Evolutionary conservation across 169 alveolate species (phyloP), one percentile per base, ranked within the genome.

Genomic region (Babesia ovata): DNA sequence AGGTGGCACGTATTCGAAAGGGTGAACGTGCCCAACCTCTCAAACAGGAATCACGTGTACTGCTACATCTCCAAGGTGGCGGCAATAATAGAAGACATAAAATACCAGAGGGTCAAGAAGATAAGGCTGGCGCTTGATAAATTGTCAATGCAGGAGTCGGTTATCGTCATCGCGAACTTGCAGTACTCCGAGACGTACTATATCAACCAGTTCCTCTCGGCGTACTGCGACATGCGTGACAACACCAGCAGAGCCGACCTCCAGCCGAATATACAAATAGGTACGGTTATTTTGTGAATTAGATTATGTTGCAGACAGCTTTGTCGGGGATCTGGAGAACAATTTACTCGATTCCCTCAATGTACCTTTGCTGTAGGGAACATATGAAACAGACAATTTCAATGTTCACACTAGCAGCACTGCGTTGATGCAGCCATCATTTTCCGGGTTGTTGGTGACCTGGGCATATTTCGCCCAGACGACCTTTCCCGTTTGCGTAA

Each of bases 401-500:
- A 49, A 65, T 33, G 11, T 17, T 26, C 12, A 98, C 65, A 97
- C 99, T 58, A 98, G 95, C 65, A 98, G 92, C 17, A 97, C 97
- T 19, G 99, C 98, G 86, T 98, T 98, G 83, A 98, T 98, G 88
- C 99, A 98, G 24, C 99, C 99, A 90, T 98, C 99, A 54, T 95
- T 92, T 88, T 98, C 99, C 21, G 99, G 99, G 86, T 98, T 98
- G 91, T 98, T 98, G 11, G 99, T 97, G 42, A 98, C 99, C 85
- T 98, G 98, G 0, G 99, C 99, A 84, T 97, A 97, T 86, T 96
- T 96, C 61, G 99, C 99, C 99, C 99, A 98, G 33, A 98, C 98
- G 24, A 98, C 99, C 82, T 98, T 97, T 62, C 99, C 99, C 21
- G 99, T 95, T 76, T 96, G 98, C 29, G 99, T 98, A 50, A 98